Evolutionary conservation across 768 basidiomycete species (phyloP).

Genomic region (Coprinopsis sp.): DNA sequence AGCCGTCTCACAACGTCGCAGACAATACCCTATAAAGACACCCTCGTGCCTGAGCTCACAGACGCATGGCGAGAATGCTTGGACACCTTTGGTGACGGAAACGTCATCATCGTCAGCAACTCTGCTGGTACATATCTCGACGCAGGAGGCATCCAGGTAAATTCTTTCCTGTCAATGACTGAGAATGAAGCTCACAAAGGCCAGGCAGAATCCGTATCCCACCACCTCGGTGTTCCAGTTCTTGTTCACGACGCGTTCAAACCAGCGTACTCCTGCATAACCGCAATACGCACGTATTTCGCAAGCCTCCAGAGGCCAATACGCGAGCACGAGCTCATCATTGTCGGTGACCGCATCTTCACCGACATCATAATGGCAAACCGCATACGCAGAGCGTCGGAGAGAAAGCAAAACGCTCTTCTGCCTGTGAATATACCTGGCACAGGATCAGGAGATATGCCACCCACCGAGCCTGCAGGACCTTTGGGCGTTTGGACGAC

Average conservation of each 20-base stretch:
- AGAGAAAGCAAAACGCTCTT: constrained; percentile 2
- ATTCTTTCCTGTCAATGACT: constrained; percentile 18
- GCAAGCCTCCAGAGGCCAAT: constrained; percentile 51
- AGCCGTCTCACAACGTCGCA: constrained; percentile 23
- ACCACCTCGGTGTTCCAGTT: constrained; percentile 77
- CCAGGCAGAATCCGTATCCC: constrained; percentile 82
- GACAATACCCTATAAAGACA: constrained; percentile 80
- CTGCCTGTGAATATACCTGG: too few species aligned
- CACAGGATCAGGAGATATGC: too few species aligned
- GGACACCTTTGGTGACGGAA: constrained; percentile 66
- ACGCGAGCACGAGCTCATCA: constrained; percentile 58
- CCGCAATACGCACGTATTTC: constrained; percentile 73
- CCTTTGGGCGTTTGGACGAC: constrained; percentile 70
- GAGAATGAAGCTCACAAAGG: constrained; percentile 1
- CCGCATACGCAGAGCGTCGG: constrained; percentile 44
- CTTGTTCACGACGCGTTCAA: constrained; percentile 74
- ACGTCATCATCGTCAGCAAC: constrained; percentile 91
- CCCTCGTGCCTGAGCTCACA: constrained; percentile 69
- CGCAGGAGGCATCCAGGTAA: constrained; percentile 74
- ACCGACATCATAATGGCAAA: constrained; percentile 89
- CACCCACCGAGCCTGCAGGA: constrained; percentile 26
- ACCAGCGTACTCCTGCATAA: constrained; percentile 75
- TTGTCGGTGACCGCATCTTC: constrained; percentile 90
- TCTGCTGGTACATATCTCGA: constrained; percentile 84
- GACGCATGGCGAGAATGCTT: constrained; percentile 73